These are phyloP conservation scores for Fraxinus greggii DNA, from an alignment of 305 asterid genomes.

Conservation along the genomic window DNA sequence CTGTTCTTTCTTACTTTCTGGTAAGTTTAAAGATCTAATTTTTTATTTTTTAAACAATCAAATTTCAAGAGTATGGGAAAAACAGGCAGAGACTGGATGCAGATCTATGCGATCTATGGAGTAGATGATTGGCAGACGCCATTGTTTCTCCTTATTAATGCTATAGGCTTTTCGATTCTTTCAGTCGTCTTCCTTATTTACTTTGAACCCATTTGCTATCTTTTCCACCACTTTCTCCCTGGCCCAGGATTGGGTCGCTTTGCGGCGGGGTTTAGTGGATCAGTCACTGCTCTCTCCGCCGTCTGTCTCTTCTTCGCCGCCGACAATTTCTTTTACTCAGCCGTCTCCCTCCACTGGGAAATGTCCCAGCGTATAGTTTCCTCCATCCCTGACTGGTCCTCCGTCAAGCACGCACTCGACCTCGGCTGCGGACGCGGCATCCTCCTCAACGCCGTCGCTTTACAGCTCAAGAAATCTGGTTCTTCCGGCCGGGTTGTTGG, in stretches of 20 bases:
- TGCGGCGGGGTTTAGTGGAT: constrained; percentile 81
- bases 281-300: constrained; percentile 86
- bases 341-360: constrained; percentile 86
- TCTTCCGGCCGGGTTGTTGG: constrained; percentile 95
- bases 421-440: constrained; percentile 95
- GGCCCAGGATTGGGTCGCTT: constrained; percentile 78
- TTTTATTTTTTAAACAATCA: neutral
- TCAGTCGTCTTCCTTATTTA: constrained; percentile 66
- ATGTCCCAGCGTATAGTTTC: constrained; percentile 92
- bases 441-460: constrained; percentile 85
- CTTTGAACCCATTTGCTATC: constrained; percentile 71
- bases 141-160: constrained; percentile 65
- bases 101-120: constrained; percentile 97
- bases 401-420: constrained; percentile 89
- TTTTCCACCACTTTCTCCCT: constrained; percentile 55
- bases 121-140: constrained; percentile 92
- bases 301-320: constrained; percentile 87
- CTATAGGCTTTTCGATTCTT: constrained; percentile 54
- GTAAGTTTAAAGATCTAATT: neutral
- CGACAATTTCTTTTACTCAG: constrained; percentile 77
- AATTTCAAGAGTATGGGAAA: constrained; percentile 54
- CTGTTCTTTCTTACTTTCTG: neutral
- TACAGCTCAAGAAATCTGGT: constrained; percentile 88
- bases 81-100: constrained; percentile 80
- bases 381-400: constrained; percentile 84